Conservation (phyloP, 331 rosid species). For the Prunus yedoensis region DNA sequence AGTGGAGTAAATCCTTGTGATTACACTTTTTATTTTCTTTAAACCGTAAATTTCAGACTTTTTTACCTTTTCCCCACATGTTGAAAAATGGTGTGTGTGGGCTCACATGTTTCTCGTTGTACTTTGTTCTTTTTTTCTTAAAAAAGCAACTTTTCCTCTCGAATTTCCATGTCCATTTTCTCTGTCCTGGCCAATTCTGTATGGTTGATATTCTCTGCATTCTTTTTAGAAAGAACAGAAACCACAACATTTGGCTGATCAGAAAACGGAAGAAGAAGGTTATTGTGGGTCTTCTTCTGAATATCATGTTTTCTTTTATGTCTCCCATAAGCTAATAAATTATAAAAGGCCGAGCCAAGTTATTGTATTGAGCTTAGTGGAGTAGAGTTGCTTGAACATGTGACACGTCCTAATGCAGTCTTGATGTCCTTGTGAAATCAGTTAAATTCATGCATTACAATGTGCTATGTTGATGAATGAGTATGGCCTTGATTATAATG, state of each 20-base stretch:
- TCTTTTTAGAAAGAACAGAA: too few species aligned
- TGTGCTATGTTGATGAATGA: background rate
- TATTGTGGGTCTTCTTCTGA: background rate
- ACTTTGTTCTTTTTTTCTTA: background rate
- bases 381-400: background rate
- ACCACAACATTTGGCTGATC: too few species aligned
- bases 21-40: background rate
- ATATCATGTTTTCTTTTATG: too few species aligned
- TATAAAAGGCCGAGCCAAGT: background rate
- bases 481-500: background rate
- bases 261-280: background rate
- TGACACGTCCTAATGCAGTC: background rate
- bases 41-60: background rate
- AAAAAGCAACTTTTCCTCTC: background rate
- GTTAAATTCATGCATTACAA: background rate
- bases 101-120: constrained; percentile 3
- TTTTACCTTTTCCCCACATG: background rate
- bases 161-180: background rate
- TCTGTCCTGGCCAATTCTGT: background rate
- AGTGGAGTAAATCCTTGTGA: background rate
- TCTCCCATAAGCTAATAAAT: too few species aligned
- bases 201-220: background rate
- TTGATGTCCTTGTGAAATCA: background rate
- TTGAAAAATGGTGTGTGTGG: background rate
- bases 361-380: background rate